phyloP scores from a whole-genome alignment of 352 stramenopile species.

The Phytopythium cucurbitacearum region DNA sequence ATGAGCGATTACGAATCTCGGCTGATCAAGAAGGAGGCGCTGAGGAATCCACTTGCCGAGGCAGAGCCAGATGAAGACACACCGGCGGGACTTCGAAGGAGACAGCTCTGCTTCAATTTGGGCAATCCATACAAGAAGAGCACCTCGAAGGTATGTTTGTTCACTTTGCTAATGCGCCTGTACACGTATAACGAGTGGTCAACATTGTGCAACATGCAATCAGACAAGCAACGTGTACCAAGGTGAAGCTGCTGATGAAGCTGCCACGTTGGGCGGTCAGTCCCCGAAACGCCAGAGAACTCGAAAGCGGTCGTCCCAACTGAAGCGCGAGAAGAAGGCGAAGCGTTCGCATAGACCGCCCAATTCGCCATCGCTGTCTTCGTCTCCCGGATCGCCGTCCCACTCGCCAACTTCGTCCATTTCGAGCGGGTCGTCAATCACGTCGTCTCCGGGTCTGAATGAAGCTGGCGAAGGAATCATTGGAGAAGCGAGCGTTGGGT shows the following conservation, averaged over 20 bases:
- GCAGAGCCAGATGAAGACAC: conserved; percentile 85
- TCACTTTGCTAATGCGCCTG: background rate
- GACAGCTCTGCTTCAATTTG: conserved; percentile 83
- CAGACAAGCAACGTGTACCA: conserved; percentile 79
- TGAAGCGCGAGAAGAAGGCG: conserved; percentile 74
- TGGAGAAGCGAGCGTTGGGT: conserved; percentile 48
- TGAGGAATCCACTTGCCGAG: conserved; percentile 80
- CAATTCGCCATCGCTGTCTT: conserved; percentile 64
- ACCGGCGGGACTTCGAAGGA: conserved; percentile 54
- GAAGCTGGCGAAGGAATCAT: conserved; percentile 57
- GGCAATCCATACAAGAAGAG: conserved; percentile 89
- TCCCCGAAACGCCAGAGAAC: conserved; percentile 79
- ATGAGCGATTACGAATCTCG: conserved; percentile 89
- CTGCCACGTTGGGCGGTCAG: conserved; percentile 63
- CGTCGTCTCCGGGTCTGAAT: conserved; percentile 62
- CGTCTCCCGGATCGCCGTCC: conserved; percentile 66
- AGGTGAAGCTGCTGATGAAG: conserved; percentile 81
- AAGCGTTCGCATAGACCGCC: conserved; percentile 61
- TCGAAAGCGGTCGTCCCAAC: conserved; percentile 79
- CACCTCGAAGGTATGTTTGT: conserved; percentile 53
- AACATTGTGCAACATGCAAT: conserved; percentile 18
- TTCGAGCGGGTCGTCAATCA: conserved; percentile 49
- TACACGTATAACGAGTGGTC: too few relatives aligned
- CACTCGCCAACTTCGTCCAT: conserved; percentile 50
- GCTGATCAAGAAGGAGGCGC: conserved; percentile 83